A percentile compares a stretch with the other conserved stretches of the same genome.
Conservation (phyloP, 1,284 basidiomycete genomes). For the Ceratobasidium theobromae region DNA sequence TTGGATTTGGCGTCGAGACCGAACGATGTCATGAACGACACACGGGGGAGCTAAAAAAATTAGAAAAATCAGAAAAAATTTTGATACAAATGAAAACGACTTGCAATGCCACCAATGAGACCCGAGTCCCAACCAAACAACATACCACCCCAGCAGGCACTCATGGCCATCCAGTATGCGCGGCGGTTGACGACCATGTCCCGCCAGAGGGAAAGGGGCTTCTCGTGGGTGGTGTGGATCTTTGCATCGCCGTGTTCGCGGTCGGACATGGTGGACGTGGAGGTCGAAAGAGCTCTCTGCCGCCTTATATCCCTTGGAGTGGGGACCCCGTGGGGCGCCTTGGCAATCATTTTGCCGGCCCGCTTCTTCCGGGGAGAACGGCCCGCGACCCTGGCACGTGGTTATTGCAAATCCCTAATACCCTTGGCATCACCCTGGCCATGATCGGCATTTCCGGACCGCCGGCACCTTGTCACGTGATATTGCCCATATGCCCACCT, state of each 20-base stretch:
- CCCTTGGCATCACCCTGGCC: neutral
- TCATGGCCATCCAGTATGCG: slow-evolving; percentile 30
- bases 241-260: slow-evolving; percentile 10
- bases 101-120: slow-evolving; percentile 36
- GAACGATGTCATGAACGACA: slow-evolving; percentile 36
- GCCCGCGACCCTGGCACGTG: neutral
- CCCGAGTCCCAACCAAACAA: slow-evolving; percentile 37
- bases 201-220: slow-evolving; percentile 25
- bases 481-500: neutral
- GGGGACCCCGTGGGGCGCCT: slow-evolving; percentile 2
- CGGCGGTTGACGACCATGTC: slow-evolving; percentile 28
- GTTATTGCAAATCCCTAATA: neutral
- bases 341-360: neutral
- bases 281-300: neutral
- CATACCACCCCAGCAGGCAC: slow-evolving; percentile 35
- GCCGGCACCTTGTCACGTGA: neutral
- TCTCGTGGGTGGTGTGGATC: slow-evolving; percentile 26
- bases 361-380: neutral
- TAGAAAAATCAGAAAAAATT: neutral
- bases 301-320: neutral
- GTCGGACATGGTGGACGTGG: slow-evolving; percentile 6
- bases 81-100: neutral
- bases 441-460: neutral
- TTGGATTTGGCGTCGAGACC: slow-evolving; percentile 32
- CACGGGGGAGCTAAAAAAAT: slow-evolving; percentile 28